These are phyloP conservation scores for Paracorniculantispora psalliotae DNA, from an alignment of 2,329 filamentous ascomycete genomes.

Conservation along the genomic window DNA sequence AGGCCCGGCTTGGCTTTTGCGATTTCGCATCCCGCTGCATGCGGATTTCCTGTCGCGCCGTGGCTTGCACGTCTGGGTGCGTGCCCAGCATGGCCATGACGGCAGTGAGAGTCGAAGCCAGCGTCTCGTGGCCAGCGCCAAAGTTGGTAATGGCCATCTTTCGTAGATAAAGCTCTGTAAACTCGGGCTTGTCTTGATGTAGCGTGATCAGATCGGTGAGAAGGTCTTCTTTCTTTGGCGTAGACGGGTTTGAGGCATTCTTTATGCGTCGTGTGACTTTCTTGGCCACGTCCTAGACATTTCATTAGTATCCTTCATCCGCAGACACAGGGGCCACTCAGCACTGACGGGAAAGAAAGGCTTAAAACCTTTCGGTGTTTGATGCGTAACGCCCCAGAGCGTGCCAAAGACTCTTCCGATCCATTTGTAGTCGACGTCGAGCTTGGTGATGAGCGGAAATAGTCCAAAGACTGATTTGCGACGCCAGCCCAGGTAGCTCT, in stretches of 20 bases:
- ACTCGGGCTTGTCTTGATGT: slow-evolving; percentile 40
- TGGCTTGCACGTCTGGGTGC: slow-evolving; percentile 27
- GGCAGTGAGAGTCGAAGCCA: slow-evolving; percentile 48
- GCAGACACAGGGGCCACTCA: not conserved
- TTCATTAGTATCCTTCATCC: not conserved
- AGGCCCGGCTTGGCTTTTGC: not conserved
- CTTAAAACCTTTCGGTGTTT: slow-evolving; percentile 38
- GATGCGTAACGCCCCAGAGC: slow-evolving; percentile 41
- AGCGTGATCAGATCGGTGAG: slow-evolving; percentile 43
- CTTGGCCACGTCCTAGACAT: slow-evolving; percentile 28
- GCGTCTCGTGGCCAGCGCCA: slow-evolving; percentile 51
- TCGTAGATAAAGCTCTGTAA: slow-evolving; percentile 43
- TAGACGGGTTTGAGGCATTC: slow-evolving; percentile 24
- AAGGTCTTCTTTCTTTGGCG: slow-evolving; percentile 35
- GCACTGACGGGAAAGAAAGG: slow-evolving; percentile 46
- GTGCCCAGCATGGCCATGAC: slow-evolving; percentile 43
- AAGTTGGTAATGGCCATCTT: slow-evolving; percentile 52
- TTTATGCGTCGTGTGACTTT: slow-evolving; percentile 31
- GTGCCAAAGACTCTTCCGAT: slow-evolving; percentile 36
- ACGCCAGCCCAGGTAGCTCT: slow-evolving; percentile 47
- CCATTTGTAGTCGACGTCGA: slow-evolving; percentile 33
- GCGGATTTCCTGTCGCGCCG: slow-evolving; percentile 30
- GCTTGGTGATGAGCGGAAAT: slow-evolving; percentile 38
- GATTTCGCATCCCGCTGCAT: slow-evolving; percentile 9
- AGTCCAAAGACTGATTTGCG: slow-evolving; percentile 49